These are phyloP conservation scores for Neonectria coccinea DNA, from an alignment of 2,329 filamentous ascomycete species.

Conservation along the genomic window DNA sequence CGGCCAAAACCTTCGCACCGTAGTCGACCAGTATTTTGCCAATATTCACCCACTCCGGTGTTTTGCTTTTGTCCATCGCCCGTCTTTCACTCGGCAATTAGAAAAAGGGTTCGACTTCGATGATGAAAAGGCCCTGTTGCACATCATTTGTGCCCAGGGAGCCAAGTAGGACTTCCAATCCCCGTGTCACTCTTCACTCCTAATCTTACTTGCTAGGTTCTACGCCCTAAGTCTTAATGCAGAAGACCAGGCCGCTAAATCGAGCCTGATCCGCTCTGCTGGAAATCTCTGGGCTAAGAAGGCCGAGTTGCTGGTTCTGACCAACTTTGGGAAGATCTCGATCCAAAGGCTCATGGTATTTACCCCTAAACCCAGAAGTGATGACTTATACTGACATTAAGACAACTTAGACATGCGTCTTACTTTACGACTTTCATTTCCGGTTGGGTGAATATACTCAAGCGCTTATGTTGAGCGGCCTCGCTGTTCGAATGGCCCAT, in stretches of 20 bases:
- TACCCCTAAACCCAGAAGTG: neutral
- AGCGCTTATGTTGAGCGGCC: constrained; percentile 56
- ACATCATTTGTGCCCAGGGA: constrained; percentile 54
- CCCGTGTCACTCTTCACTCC: neutral
- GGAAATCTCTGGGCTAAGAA: constrained; percentile 54
- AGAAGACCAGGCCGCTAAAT: constrained; percentile 47
- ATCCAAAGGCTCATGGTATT: constrained; percentile 54
- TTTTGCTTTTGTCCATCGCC: constrained; percentile 56
- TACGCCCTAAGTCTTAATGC: constrained; percentile 48
- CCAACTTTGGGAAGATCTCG: constrained; percentile 55
- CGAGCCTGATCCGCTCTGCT: constrained; percentile 48
- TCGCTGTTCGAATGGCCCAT: constrained; percentile 56
- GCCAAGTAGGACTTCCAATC: constrained; percentile 48
- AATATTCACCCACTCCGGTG: constrained; percentile 56
- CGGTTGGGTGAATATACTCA: constrained; percentile 55
- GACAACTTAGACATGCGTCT: constrained; percentile 48
- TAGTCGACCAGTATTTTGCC: constrained; percentile 54
- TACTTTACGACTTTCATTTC: constrained; percentile 56
- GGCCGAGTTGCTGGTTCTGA: constrained; percentile 51
- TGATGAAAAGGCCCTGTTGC: constrained; percentile 52
- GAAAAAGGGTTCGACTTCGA: constrained; percentile 52
- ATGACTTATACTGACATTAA: constrained; percentile 7
- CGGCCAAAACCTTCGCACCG: constrained; percentile 50
- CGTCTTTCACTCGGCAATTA: constrained; percentile 53
- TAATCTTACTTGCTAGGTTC: constrained; percentile 47